A percentile compares a stretch with the other conserved stretches of the same genome.
Evolutionary conservation across 139 green algal genomes (phyloP).

Genomic region (Yamagishiella unicocca): DNA sequence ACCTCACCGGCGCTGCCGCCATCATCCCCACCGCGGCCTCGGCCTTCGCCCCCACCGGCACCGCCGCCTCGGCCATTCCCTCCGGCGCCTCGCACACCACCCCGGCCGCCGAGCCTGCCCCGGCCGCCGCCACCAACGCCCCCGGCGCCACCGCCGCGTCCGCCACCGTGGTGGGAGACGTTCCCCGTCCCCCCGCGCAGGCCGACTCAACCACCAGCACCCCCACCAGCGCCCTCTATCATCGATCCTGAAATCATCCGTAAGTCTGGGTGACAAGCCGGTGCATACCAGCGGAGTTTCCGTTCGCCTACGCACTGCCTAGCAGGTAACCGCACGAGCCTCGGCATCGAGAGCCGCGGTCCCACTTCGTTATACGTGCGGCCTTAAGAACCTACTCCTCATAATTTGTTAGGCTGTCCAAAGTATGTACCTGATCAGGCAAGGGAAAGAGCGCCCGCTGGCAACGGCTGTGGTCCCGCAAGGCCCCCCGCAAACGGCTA

Average conservation of each 20-base stretch:
- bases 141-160: background rate
- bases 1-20: background rate
- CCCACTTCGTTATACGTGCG: too few species aligned
- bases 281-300: too few species aligned
- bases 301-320: too few species aligned
- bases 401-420: too few species aligned
- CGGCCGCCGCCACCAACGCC: background rate
- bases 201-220: background rate
- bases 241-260: background rate
- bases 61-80: background rate
- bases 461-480: too few species aligned
- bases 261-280: too few species aligned
- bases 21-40: background rate
- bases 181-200: background rate
- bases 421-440: too few species aligned
- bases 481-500: too few species aligned
- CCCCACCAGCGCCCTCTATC: background rate
- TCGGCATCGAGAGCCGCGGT: too few species aligned
- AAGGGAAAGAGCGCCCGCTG: too few species aligned
- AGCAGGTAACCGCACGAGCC: too few species aligned
- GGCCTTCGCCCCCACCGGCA: background rate
- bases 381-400: too few species aligned
- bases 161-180: background rate
- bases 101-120: background rate
- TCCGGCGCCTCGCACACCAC: background rate